Evolutionary conservation across 768 basidiomycete genomes (phyloP).

Genomic region (Coprinellus micaceus): DNA sequence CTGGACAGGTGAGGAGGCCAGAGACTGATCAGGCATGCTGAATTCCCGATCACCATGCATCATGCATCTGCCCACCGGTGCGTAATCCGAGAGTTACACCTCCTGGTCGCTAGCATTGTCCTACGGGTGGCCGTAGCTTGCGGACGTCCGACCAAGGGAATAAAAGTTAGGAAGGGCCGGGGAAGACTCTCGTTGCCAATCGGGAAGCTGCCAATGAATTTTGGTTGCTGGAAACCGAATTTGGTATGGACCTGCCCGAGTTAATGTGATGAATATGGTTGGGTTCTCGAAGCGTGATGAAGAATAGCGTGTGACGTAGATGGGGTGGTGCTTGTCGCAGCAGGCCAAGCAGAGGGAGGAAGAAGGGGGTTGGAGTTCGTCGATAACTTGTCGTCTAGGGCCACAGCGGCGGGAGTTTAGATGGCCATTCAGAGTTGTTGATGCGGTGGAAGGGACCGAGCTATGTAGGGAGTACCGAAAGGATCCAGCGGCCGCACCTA

Average conservation of each 20-base stretch:
- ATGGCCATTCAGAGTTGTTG: background rate
- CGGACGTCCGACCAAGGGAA: too few species aligned
- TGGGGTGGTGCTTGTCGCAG: background rate
- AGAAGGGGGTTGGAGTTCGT: background rate
- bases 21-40: too few species aligned
- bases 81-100: too few species aligned
- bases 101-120: too few species aligned
- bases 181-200: background rate
- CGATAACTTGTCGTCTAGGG: background rate
- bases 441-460: background rate
- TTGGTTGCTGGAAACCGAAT: background rate
- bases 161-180: background rate
- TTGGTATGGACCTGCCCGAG: background rate
- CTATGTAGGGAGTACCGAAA: background rate
- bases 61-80: too few species aligned
- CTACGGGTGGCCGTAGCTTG: too few species aligned
- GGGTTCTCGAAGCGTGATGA: background rate
- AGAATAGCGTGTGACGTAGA: background rate
- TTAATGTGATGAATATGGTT: slow-evolving; percentile 3
- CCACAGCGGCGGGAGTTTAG: background rate
- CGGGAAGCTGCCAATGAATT: background rate
- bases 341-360: background rate
- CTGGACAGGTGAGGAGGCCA: too few species aligned
- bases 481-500: slow-evolving; percentile 1
- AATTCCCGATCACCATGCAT: too few species aligned